Conservation (phyloP, 495 filamentous ascomycete genomes). For the Pseudevernia furfuracea region DNA sequence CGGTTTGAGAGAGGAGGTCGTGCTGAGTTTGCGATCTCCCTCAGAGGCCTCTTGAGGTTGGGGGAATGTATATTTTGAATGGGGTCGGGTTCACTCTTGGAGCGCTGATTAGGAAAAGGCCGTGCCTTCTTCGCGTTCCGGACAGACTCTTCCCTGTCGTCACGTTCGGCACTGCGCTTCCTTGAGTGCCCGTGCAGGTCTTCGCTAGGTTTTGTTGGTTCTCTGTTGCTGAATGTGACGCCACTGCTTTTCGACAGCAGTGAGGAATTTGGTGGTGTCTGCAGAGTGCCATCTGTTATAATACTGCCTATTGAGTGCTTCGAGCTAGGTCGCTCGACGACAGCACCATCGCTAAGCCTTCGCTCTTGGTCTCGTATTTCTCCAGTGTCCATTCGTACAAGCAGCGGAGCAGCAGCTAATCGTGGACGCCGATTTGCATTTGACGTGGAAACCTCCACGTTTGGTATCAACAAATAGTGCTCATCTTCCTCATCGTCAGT, state of each 20-base stretch:
- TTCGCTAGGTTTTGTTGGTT: neutral
- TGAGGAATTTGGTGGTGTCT: conserved; percentile 17
- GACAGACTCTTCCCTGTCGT: neutral
- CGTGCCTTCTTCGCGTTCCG: conserved; percentile 13
- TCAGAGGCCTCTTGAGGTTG: conserved; percentile 2
- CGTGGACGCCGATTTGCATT: neutral
- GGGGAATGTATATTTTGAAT: neutral
- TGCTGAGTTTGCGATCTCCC: conserved; percentile 10
- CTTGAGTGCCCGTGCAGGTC: neutral
- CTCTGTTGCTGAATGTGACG: neutral
- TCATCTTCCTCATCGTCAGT: conserved; percentile 16
- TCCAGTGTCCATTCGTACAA: conserved; percentile 27
- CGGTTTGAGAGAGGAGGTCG: neutral
- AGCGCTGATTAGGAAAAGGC: neutral
- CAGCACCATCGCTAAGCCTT: conserved; percentile 16
- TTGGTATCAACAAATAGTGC: neutral
- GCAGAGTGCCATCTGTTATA: conserved; percentile 8
- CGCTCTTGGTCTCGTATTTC: conserved; percentile 23
- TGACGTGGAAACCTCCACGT: neutral
- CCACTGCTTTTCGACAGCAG: neutral
- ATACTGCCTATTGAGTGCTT: conserved; percentile 10
- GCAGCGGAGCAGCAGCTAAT: conserved; percentile 7
- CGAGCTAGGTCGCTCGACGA: conserved; percentile 6
- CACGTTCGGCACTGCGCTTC: neutral
- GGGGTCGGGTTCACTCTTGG: neutral